Base-by-base conservation (phyloP, 169 alveolate species). In the Plasmodium knowlesi region DNA sequence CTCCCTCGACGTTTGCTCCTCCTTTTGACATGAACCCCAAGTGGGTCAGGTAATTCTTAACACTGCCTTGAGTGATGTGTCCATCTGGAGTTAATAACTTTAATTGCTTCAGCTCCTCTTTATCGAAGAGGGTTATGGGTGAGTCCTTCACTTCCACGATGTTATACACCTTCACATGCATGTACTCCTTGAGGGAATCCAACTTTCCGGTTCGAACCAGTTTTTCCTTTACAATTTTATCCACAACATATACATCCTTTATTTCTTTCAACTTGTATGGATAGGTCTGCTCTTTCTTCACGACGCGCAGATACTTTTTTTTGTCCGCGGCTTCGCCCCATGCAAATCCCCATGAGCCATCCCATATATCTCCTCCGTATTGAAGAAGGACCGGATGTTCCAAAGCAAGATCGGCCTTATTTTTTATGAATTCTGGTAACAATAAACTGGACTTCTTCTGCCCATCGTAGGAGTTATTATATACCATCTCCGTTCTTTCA, bases 211-310 rank as follows among this genome's bases (percentile, higher is more conserved):
- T 86, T 53, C 30, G 3, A 0, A 74, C 43, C 16, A 53, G 9
- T 12, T 76, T 86, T 3, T 74, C 57, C 5, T 86, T 54, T 2
- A 86, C 28, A 32, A 34, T 76, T 86, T 86, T 86, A 19, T 78
- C 37, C 9, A 86, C 50, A n/a, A 74, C 72, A 8, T 86, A 86
- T 3, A 54, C n/a, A 28, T 86, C 93, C 43, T 86, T 86, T 9
- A 86, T 16, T 25, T 74, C 86, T 34, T 78, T 78, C 28, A 86
- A 78, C 28, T 37, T 32, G 67, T 74, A 86, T 0, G 93, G 93
- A 28, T 12, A 86, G 37, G 43, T 86, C 8, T 50, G 32, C 12
- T 86, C 86, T n/a, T 86, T 83, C 25, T 34, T 74, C 16, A 86
- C 25, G 2, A 86, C 86, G 0, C 81, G 34, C 19, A 86, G 46